Conservation (phyloP, 306 rosid species). For the Abrus pulchellus region DNA sequence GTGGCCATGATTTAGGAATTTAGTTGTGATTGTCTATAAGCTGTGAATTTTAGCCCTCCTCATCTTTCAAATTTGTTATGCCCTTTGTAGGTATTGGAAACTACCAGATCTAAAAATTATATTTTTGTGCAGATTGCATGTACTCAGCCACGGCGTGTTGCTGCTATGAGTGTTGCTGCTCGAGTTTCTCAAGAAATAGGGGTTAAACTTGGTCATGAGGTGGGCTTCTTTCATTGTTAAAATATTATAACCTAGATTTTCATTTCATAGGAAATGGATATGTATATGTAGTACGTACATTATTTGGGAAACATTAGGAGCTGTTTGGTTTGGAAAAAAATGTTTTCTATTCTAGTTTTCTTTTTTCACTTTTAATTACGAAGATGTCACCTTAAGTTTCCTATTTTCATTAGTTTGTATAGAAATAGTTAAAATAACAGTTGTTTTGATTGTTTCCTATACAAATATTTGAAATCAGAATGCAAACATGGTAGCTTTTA, state of each 20-base stretch:
- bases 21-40: constrained; percentile 14
- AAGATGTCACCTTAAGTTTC: no score
- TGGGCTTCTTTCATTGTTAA: constrained; percentile 40
- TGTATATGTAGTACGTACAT: background rate
- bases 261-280: constrained; percentile 19
- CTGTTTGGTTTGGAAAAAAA: no score
- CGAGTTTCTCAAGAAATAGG: constrained; percentile 99
- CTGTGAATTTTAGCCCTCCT: constrained; percentile 12
- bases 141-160: constrained; percentile 97
- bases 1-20: constrained; percentile 9
- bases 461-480: no score
- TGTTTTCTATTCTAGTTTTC: no score
- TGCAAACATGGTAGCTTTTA: no score
- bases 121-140: constrained; percentile 81
- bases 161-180: constrained; percentile 99
- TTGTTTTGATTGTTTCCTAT: no score
- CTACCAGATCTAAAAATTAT: background rate
- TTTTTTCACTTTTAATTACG: no score
- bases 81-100: constrained; percentile 29
- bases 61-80: constrained; percentile 11
- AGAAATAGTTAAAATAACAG: no score
- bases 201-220: constrained; percentile 97
- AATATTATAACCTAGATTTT: constrained; percentile 9
- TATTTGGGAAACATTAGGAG: constrained; percentile 8
- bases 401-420: no score